Evolutionary conservation across 768 basidiomycete genomes (phyloP).

Genomic region (Dioszegia crocea): DNA sequence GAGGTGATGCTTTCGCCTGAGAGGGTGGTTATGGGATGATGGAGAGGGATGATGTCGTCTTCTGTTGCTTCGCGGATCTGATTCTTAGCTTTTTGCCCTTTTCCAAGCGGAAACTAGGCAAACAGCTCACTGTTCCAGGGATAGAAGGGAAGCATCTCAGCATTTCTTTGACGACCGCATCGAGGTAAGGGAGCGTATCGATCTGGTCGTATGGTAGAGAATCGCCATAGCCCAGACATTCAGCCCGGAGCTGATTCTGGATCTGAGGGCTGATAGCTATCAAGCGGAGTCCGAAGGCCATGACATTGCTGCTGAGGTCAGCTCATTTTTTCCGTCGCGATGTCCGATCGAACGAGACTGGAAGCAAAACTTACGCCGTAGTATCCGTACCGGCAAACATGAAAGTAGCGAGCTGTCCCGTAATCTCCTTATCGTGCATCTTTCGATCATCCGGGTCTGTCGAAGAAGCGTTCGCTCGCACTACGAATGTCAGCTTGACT

Average conservation of each 20-base stretch:
- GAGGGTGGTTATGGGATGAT: constrained; percentile 11
- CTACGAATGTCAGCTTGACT: constrained; percentile 6
- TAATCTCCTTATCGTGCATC: constrained; percentile 23
- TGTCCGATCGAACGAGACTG: not conserved
- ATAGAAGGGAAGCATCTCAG: constrained; percentile 23
- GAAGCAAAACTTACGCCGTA: constrained; percentile 17
- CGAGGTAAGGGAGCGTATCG: constrained; percentile 24
- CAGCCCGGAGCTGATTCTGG: constrained; percentile 16
- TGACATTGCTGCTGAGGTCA: constrained; percentile 12
- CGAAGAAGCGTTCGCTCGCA: constrained; percentile 19
- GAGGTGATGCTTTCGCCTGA: constrained; percentile 17
- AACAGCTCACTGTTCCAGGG: constrained; percentile 21
- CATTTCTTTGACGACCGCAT: constrained; percentile 25
- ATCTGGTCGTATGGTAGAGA: constrained; percentile 22
- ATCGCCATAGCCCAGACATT: constrained; percentile 21
- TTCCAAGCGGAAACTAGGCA: not conserved
- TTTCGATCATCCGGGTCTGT: constrained; percentile 16
- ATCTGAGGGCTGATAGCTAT: constrained; percentile 15
- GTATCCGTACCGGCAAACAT: constrained; percentile 35
- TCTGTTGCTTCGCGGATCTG: constrained; percentile 24
- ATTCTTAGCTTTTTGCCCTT: not conserved
- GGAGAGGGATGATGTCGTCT: constrained; percentile 30
- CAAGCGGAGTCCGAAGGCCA: constrained; percentile 18
- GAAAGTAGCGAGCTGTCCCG: constrained; percentile 27
- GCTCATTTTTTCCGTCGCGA: not conserved